Base-by-base conservation (phyloP, 805 yeast genomes). In the Clavispora santaluciae region DNA sequence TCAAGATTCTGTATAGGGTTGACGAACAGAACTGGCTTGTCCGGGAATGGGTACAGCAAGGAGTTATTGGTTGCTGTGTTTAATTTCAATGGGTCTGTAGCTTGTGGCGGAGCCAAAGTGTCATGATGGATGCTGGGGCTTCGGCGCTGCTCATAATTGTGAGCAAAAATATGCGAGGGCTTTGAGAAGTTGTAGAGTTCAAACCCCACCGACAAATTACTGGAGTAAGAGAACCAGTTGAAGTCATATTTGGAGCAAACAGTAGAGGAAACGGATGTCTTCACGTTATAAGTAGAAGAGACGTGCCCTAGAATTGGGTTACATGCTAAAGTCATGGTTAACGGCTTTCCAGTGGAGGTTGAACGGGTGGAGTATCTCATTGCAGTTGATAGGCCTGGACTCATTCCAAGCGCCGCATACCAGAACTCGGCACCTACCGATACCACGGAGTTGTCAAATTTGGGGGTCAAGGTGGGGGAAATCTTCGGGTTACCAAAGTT, bases 301-400 rank as follows among this genome's bases (percentile, higher is more conserved):
- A 93, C 63, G 49, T 89, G 90, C 2, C 99, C 99, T 57, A 91
- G 68, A 12, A 93, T 68, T 1, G 99, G 99, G 59, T 93, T 93
- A 43, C 83, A 73, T 0, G 95, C 82, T 29, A 91, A 55, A 0
- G 98, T 85, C 73, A 93, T 76, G 0, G 96, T 86, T 47, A 90
- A 64, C 0, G 99, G 99, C 47, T 87, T 84, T 3, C 95, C 95
- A 0, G 95, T 85, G 33, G 86, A 78, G 0, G 93, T 80, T 0
- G 96, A 80, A 46, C 86, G 82, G 0, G 96, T 86, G 1, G 91
- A 76, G 59, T 93, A 91, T 34, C 97, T 66, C 36, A 88, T 59
- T 0, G 95, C 91, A 1, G 95, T 78, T 0, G 96, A 86, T 15
- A 90, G 58, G 0, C 97, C 98, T 0, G 97, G 97, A 44, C 91